Evolutionary conservation across 306 rosid genomes (phyloP).

Genomic region (Castanopsis chinensis): DNA sequence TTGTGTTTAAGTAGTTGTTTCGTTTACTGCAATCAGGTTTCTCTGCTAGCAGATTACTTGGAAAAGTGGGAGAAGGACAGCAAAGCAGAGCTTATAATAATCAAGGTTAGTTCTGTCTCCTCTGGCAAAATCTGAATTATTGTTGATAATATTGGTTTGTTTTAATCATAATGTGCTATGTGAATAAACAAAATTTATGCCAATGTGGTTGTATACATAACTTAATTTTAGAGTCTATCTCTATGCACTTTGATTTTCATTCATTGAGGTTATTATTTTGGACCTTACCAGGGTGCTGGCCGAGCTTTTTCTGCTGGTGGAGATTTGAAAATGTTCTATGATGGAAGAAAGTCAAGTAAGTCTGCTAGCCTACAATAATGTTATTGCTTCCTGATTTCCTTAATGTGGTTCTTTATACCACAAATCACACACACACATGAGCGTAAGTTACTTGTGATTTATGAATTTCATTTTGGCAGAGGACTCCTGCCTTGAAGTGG

Average conservation of each 20-base stretch:
- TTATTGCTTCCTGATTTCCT: neutral
- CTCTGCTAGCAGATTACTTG: slow-evolving; percentile 64
- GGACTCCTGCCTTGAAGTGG: slow-evolving; percentile 89
- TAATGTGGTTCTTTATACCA: neutral
- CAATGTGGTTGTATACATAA: neutral
- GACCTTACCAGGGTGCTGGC: slow-evolving; percentile 66
- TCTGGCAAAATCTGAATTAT: slow-evolving; percentile 3
- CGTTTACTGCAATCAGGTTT: slow-evolving; percentile 51
- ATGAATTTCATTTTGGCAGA: slow-evolving; percentile 47
- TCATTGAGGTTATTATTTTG: slow-evolving; percentile 1
- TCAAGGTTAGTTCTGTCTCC: slow-evolving; percentile 58
- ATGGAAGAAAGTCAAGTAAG: slow-evolving; percentile 68
- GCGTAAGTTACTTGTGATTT: neutral
- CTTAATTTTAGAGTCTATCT: neutral
- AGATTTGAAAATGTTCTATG: slow-evolving; percentile 84
- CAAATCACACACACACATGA: neutral
- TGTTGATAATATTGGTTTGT: neutral
- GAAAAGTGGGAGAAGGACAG: slow-evolving; percentile 93
- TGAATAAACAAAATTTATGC: neutral
- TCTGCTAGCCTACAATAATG: neutral
- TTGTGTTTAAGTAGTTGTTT: neutral
- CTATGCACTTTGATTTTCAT: neutral
- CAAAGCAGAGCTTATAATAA: slow-evolving; percentile 62
- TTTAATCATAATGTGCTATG: neutral
- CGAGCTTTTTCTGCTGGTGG: slow-evolving; percentile 97